Conservation (phyloP, 805 yeast genomes). For the Cephaloascus albidus region DNA sequence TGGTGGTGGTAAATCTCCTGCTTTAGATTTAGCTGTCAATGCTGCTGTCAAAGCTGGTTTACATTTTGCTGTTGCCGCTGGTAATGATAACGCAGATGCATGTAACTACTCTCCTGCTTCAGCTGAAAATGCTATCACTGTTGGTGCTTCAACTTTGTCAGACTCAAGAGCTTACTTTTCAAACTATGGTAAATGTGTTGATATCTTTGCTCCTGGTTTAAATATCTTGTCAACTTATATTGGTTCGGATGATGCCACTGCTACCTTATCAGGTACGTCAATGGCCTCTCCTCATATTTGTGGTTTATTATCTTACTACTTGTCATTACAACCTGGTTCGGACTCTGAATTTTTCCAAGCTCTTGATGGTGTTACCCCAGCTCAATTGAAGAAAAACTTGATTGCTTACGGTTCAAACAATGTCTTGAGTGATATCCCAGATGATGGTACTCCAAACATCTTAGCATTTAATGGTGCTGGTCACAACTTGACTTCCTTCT, state of each 20-base stretch:
- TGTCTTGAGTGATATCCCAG: conserved; percentile 52
- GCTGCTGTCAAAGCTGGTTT: conserved; percentile 86
- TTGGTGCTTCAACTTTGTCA: conserved; percentile 86
- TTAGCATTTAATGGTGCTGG: conserved; percentile 82
- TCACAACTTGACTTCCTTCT: conserved; percentile 55
- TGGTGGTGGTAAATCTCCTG: conserved; percentile 88
- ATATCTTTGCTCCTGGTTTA: conserved; percentile 94
- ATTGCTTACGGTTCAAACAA: conserved; percentile 59
- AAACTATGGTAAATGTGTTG: conserved; percentile 93
- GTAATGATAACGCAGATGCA: conserved; percentile 89
- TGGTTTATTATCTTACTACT: conserved; percentile 83
- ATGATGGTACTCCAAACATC: conserved; percentile 61
- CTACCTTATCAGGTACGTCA: conserved; percentile 88
- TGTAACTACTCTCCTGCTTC: conserved; percentile 90
- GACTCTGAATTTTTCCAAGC: conserved; percentile 54
- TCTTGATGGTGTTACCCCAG: conserved; percentile 52
- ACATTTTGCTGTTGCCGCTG: conserved; percentile 94
- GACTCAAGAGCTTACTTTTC: conserved; percentile 94
- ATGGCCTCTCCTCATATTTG: conserved; percentile 98
- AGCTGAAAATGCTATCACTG: conserved; percentile 78
- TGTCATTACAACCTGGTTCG: conserved; percentile 74
- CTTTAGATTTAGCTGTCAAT: conserved; percentile 79
- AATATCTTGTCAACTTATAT: conserved; percentile 78
- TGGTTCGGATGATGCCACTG: conserved; percentile 69
- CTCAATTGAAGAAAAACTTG: conserved; percentile 67